Evolutionary conservation across 129 eudicot species (phyloP).

Genomic region (Flaveria robusta): DNA sequence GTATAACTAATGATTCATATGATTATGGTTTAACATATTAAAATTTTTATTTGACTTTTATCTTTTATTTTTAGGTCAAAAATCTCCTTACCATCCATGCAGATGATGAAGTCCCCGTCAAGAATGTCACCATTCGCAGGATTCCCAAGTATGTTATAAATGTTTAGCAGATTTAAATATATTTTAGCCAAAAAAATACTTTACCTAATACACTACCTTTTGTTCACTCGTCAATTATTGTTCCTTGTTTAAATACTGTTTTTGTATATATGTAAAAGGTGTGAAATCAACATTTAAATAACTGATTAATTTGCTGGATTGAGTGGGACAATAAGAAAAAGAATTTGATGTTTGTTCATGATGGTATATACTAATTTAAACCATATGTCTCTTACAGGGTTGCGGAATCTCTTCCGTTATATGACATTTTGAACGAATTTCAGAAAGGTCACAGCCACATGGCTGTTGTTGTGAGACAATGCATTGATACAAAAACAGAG

Average conservation of each 20-base stretch:
- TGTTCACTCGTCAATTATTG: background rate
- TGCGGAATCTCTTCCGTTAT: constrained; percentile 72
- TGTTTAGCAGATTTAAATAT: background rate
- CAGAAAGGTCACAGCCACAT: constrained; percentile 97
- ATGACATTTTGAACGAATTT: constrained; percentile 90
- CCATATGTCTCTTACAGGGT: constrained; percentile 51
- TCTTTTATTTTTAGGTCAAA: constrained; percentile 52
- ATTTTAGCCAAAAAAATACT: background rate
- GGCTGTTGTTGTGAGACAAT: constrained; percentile 78
- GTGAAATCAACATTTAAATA: background rate
- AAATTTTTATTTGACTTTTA: background rate
- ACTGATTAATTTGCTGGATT: background rate
- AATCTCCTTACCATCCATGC: constrained; percentile 73
- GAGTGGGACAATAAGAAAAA: background rate
- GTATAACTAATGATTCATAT: constrained; percentile 12
- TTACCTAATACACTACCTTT: background rate
- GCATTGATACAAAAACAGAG: constrained; percentile 33
- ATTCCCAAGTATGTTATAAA: constrained; percentile 58
- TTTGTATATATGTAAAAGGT: background rate
- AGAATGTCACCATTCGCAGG: constrained; percentile 80
- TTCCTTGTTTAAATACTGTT: background rate
- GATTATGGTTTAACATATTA: background rate
- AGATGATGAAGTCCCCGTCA: constrained; percentile 70
- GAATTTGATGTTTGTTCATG: background rate
- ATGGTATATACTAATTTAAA: background rate